These are phyloP conservation scores for Sphaerulina populicola DNA, from an alignment of 2,329 filamentous ascomycete genomes.

Conservation along the genomic window DNA sequence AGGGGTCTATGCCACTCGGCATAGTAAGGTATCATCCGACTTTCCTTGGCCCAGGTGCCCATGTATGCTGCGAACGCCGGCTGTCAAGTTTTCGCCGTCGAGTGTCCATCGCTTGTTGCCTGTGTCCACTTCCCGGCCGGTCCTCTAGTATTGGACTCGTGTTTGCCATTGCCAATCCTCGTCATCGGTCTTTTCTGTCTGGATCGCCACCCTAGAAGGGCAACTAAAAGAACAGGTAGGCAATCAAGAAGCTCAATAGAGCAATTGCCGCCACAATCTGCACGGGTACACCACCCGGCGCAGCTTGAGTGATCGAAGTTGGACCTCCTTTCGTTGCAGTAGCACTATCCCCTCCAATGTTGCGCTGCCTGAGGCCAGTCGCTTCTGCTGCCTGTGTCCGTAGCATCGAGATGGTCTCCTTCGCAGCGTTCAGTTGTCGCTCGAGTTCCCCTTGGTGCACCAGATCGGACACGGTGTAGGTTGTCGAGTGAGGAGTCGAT, in stretches of 20 bases:
- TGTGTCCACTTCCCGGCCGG: not conserved
- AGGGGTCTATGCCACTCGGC: not conserved
- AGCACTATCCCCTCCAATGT: conserved; percentile 36
- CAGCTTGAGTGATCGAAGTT: conserved; percentile 22
- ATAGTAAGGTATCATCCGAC: not conserved
- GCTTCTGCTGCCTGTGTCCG: conserved; percentile 54
- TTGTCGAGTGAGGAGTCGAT: conserved; percentile 34
- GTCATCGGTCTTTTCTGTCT: not conserved
- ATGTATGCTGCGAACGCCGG: not conserved
- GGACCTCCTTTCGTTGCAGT: conserved; percentile 17
- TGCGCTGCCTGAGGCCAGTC: conserved; percentile 66
- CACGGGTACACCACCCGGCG: conserved; percentile 67
- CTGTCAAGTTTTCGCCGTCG: not conserved
- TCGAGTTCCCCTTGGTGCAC: conserved; percentile 56
- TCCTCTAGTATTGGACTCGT: not conserved
- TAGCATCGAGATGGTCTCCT: conserved; percentile 62
- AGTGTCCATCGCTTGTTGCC: not conserved
- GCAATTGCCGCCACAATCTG: conserved; percentile 77
- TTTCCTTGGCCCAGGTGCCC: not conserved
- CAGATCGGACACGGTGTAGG: conserved; percentile 42
- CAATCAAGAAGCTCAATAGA: conserved; percentile 82
- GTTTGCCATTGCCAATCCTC: not conserved
- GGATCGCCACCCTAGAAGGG: conserved; percentile 5
- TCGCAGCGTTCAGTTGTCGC: conserved; percentile 64
- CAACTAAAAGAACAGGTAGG: conserved; percentile 85